Evolutionary conservation across 2,329 filamentous ascomycete genomes (phyloP).

Genomic region (Trichoderma cornu-damae): DNA sequence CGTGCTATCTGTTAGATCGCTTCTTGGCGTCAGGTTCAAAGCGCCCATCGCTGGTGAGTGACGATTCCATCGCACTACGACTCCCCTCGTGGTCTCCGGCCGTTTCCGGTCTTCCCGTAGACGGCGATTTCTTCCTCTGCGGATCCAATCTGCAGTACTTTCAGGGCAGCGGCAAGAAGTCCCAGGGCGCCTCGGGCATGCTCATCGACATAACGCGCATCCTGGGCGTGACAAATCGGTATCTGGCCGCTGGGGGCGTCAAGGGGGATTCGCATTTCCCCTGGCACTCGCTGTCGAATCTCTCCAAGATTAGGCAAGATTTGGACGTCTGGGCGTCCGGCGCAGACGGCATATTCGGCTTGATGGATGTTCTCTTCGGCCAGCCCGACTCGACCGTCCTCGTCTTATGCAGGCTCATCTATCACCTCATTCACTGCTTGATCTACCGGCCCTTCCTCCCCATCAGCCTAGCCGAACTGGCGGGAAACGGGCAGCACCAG

Average conservation of each 20-base stretch:
- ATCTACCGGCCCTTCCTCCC: conserved; percentile 84
- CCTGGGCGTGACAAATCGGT: conserved; percentile 75
- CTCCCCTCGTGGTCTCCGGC: conserved; percentile 69
- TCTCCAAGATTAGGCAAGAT: conserved; percentile 81
- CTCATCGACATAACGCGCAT: conserved; percentile 81
- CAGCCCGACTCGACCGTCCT: conserved; percentile 73
- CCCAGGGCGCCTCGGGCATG: conserved; percentile 72
- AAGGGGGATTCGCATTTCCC: conserved; percentile 88
- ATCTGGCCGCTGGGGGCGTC: conserved; percentile 77
- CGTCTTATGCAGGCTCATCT: conserved; percentile 79
- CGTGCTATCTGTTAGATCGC: conserved; percentile 81
- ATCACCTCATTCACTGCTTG: conserved; percentile 80
- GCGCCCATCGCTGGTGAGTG: conserved; percentile 71
- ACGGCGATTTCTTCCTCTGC: conserved; percentile 76
- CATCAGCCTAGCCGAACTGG: conserved; percentile 74
- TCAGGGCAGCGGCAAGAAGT: conserved; percentile 61
- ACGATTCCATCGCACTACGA: conserved; percentile 69
- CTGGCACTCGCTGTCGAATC: conserved; percentile 79
- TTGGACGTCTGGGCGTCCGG: conserved; percentile 80
- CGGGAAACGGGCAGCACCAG: conserved; percentile 76
- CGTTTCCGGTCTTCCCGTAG: conserved; percentile 55
- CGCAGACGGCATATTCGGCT: conserved; percentile 73
- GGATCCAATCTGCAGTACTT: conserved; percentile 72
- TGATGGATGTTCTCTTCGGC: conserved; percentile 68
- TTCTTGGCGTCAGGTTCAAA: conserved; percentile 78